A percentile compares a stretch with the other conserved stretches of the same genome.
These are phyloP conservation scores for Pichia thaimueangensis DNA, from an alignment of 805 yeast species.

Conservation along the genomic window DNA sequence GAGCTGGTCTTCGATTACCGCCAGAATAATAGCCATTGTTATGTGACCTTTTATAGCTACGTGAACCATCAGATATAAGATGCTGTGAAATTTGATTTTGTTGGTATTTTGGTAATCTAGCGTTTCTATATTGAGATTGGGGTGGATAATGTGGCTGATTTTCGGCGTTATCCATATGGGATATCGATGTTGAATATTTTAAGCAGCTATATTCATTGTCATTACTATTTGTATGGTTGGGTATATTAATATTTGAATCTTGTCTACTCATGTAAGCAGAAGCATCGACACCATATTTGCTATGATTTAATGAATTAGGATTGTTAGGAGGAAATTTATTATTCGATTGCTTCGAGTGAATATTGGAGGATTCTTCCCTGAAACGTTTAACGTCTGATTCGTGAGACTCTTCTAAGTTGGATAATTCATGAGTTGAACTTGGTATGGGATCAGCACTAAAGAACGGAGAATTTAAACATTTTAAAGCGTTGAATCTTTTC, in stretches of 20 bases:
- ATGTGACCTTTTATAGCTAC: neutral
- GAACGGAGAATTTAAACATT: constrained; percentile 66
- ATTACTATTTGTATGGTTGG: neutral
- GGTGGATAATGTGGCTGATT: neutral
- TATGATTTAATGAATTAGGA: constrained; percentile 11
- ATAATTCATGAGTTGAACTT: constrained; percentile 44
- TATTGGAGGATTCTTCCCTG: constrained; percentile 31
- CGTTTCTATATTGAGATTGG: neutral
- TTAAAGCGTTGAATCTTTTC: constrained; percentile 69
- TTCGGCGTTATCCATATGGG: neutral
- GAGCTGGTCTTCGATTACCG: no score
- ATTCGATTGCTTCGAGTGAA: constrained; percentile 28
- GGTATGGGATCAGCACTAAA: constrained; percentile 67
- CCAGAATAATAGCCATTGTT: neutral
- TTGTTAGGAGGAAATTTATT: constrained; percentile 23
- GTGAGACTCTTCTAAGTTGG: constrained; percentile 78
- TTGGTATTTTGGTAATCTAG: constrained; percentile 1
- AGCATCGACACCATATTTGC: constrained; percentile 11
- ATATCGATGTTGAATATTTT: neutral
- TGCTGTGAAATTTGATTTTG: neutral
- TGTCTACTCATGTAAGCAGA: constrained; percentile 5
- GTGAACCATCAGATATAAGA: neutral
- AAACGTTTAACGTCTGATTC: constrained; percentile 71
- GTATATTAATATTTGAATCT: constrained; percentile 1
- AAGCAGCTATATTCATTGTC: no score